Evolutionary conservation across 2,329 filamentous ascomycete species (phyloP).

Genomic region (Cladosporium oxysporum): DNA sequence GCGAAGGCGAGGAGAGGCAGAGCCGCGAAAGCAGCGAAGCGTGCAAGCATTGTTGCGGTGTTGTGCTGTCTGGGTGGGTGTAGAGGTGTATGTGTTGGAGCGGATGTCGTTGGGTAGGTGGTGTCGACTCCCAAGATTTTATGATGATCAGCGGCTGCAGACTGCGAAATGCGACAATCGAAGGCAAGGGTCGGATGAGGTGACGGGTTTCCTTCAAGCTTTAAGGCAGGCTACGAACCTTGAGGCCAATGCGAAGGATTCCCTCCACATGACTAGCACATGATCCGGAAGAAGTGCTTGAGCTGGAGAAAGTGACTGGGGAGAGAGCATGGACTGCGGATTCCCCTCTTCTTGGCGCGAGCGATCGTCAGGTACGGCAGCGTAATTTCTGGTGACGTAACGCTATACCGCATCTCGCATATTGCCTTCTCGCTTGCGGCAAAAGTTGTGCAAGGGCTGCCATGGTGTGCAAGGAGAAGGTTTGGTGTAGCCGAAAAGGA

Average conservation of each 20-base stretch:
- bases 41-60: conserved; percentile 13
- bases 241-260: conserved; percentile 5
- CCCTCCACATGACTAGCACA: conserved; percentile 8
- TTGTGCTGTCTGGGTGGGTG: not conserved
- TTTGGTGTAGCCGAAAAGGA: not conserved
- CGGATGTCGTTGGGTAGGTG: not conserved
- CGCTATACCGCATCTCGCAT: conserved; percentile 8
- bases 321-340: conserved; percentile 3
- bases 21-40: conserved; percentile 24
- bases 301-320: not conserved
- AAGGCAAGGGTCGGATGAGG: conserved; percentile 1
- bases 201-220: conserved; percentile 1
- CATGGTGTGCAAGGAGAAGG: not conserved
- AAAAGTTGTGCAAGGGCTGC: conserved; percentile 1
- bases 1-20: conserved; percentile 26
- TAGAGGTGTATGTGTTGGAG: conserved; percentile 1
- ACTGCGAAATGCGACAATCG: not conserved
- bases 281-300: conserved; percentile 7
- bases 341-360: conserved; percentile 12
- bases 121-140: not conserved
- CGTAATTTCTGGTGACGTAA: not conserved
- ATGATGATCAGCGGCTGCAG: not conserved
- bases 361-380: conserved; percentile 11
- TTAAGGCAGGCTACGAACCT: not conserved
- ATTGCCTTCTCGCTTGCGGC: conserved; percentile 1